Evolutionary conservation across 2,329 filamentous ascomycete genomes (phyloP).

Genomic region (Colletotrichum musicola): DNA sequence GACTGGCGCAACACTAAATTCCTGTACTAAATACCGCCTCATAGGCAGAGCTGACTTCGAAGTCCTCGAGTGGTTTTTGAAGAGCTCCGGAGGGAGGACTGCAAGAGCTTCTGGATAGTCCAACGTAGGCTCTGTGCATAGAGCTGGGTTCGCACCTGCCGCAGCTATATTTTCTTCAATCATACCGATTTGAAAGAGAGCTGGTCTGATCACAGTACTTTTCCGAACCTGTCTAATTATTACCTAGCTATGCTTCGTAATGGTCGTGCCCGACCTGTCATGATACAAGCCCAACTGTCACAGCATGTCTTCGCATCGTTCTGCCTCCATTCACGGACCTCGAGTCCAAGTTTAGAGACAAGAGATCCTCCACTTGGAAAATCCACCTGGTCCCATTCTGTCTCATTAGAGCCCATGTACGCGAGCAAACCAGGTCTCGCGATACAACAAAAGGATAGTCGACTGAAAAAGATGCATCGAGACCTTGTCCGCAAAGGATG

Average conservation of each 20-base stretch:
- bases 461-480: not conserved
- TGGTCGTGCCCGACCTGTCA: not conserved
- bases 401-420: not conserved
- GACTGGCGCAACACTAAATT: too few relatives aligned
- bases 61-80: too few relatives aligned
- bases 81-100: too few relatives aligned
- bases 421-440: not conserved
- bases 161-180: not conserved
- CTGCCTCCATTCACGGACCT: not conserved
- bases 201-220: not conserved
- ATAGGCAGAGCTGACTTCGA: too few relatives aligned
- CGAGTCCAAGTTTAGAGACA: not conserved
- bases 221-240: slow-evolving; percentile 2
- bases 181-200: not conserved
- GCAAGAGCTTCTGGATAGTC: too few relatives aligned
- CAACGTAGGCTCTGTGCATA: too few relatives aligned
- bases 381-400: not conserved
- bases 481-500: not conserved
- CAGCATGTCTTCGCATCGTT: not conserved
- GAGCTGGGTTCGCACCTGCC: too few relatives aligned
- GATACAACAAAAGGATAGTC: not conserved
- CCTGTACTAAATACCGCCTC: too few relatives aligned
- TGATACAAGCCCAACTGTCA: not conserved
- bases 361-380: not conserved
- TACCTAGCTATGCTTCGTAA: not conserved